These are phyloP conservation scores for Mycena capillaripes DNA, from an alignment of 768 basidiomycete species.

Conservation along the genomic window DNA sequence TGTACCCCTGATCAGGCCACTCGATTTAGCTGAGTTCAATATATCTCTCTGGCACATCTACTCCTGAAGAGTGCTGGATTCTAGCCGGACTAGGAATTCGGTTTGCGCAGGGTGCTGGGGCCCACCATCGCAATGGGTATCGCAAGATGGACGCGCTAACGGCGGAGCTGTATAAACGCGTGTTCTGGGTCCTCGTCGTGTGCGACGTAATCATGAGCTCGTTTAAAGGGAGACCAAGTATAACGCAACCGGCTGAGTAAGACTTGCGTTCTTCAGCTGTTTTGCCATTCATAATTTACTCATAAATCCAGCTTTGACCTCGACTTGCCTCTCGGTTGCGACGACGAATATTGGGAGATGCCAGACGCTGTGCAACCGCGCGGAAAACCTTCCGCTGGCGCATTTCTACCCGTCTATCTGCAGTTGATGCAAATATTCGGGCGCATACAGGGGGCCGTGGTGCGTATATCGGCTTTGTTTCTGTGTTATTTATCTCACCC, in stretches of 20 bases:
- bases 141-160: constrained; percentile 50
- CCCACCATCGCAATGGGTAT: constrained; percentile 61
- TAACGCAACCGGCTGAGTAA: constrained; percentile 78
- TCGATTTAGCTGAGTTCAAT: constrained; percentile 43
- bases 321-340: constrained; percentile 72
- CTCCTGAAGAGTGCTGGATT: constrained; percentile 67
- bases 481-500: background rate
- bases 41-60: constrained; percentile 49
- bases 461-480: background rate
- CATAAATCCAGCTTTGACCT: constrained; percentile 66
- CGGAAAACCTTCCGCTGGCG: constrained; percentile 60
- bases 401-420: background rate
- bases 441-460: constrained; percentile 17
- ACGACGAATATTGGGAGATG: constrained; percentile 60
- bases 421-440: constrained; percentile 12
- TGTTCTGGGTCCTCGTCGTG: constrained; percentile 60
- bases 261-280: constrained; percentile 43
- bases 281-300: background rate
- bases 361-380: constrained; percentile 69
- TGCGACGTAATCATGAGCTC: constrained; percentile 53
- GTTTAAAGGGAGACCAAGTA: constrained; percentile 73
- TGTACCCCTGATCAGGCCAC: too few relatives aligned
- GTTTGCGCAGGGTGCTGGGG: constrained; percentile 71
- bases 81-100: constrained; percentile 71
- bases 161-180: constrained; percentile 72